Evolutionary conservation across 2,329 filamentous ascomycete genomes (phyloP).

Genomic region (Microsporum audouinii): DNA sequence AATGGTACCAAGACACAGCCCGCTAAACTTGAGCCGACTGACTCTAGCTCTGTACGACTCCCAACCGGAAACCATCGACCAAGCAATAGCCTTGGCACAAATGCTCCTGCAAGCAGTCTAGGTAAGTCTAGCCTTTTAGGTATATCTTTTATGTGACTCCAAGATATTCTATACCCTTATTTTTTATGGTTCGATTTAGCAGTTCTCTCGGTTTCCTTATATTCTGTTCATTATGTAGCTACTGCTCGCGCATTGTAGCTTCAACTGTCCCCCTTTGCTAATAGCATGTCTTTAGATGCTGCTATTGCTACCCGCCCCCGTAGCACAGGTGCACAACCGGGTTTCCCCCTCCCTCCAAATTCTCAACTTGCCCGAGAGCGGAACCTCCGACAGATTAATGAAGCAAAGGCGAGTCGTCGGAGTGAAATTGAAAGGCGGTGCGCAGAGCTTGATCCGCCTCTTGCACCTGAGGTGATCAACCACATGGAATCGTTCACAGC

Average conservation of each 20-base stretch:
- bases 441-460: constrained; percentile 52
- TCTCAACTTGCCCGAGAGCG: constrained; percentile 32
- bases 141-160: background rate
- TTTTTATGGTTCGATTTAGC: background rate
- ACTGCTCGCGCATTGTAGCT: background rate
- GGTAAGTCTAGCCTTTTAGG: background rate
- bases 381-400: constrained; percentile 51
- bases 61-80: background rate
- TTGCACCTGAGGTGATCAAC: constrained; percentile 50
- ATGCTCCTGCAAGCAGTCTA: background rate
- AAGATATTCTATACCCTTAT: background rate
- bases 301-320: background rate
- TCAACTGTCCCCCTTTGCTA: background rate
- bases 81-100: background rate
- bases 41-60: background rate
- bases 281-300: background rate
- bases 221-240: background rate
- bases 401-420: constrained; percentile 52
- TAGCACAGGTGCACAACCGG: background rate
- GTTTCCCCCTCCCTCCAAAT: background rate
- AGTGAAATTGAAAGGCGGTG: constrained; percentile 63
- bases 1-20: background rate
- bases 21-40: background rate
- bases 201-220: background rate
- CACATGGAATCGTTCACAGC: constrained; percentile 65